Evolutionary conservation across 2,329 filamentous ascomycete species (phyloP), one percentile per base, ranked within the genome.

Genomic region (Neofusicoccum parvum): DNA sequence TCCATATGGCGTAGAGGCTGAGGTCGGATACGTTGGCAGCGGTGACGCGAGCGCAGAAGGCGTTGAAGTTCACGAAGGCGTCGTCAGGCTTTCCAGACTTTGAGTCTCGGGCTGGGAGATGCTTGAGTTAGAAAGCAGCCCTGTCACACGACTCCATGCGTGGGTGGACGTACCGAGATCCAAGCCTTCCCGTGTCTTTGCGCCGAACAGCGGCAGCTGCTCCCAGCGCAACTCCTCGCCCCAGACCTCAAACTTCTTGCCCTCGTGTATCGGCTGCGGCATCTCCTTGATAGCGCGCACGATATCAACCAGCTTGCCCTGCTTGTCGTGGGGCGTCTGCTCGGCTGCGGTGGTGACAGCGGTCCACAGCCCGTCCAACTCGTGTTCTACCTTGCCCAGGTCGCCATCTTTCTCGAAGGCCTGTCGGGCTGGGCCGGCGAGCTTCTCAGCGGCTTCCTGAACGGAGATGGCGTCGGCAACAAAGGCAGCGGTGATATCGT

Each of bases 1-100:
- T 67, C 65, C 65, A 67, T 11, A 67, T 50, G 37, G 50, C 62
- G 45, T 65, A 65, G 17, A 67, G 62, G 62, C 49, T 58, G 36
- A 59, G 41, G 48, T 67, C 65, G 51, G 15, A 48, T 23, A 43
- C 34, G 43, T 39, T 15, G 58, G 65, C 49, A 12, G 65, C 58
- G 4, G 65, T 66, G 9, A 66, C 20, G 27, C 58, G 58, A 1
- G 65, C 65, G 49, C 39, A 62, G 41, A 66, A 66, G 27, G 65
- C 65, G 39, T 66, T 66, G 59, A 64, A 11, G 23, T 66, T 64
- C 6, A 50, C 59, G 20, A 51, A 66, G 36, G n/a, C n/a, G 7
- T 45, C 43, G n/a, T 56, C 23, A 11, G 23, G 32, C 41, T 64
- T 64, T 23, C 41, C 41, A 7, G n/a, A 17, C 41, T 17, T 45